A percentile compares a stretch with the other conserved stretches of the same genome.
These are phyloP conservation scores for Wickerhamiella brachini DNA, from an alignment of 805 yeast genomes.

Conservation along the genomic window DNA sequence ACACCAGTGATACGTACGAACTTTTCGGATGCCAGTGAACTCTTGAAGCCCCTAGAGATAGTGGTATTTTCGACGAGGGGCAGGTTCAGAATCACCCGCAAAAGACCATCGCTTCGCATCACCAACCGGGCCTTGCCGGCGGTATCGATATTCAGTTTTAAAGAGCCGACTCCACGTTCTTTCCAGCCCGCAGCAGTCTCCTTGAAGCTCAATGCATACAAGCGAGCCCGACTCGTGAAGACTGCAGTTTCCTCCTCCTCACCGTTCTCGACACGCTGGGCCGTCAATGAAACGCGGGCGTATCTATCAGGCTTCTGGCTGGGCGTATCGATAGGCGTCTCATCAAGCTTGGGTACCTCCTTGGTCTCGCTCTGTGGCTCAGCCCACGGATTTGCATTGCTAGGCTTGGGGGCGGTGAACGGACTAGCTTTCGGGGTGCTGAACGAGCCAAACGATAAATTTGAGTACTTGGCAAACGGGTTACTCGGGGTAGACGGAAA, in stretches of 20 bases:
- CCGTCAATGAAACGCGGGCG: slow-evolving; percentile 24
- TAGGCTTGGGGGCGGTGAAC: background rate
- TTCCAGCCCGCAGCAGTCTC: slow-evolving; percentile 76
- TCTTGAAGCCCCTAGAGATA: slow-evolving; percentile 66
- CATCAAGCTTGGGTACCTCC: slow-evolving; percentile 5
- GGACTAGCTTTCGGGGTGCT: background rate
- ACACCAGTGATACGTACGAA: slow-evolving; percentile 63
- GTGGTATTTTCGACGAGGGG: slow-evolving; percentile 51
- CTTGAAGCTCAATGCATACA: slow-evolving; percentile 59
- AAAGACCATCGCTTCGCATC: slow-evolving; percentile 81
- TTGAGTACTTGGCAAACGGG: background rate
- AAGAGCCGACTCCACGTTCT: slow-evolving; percentile 79
- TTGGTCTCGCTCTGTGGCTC: slow-evolving; percentile 17
- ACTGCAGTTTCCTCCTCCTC: slow-evolving; percentile 73
- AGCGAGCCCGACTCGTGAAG: slow-evolving; percentile 59
- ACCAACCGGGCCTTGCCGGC: slow-evolving; percentile 47
- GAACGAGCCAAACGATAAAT: slow-evolving; percentile 6
- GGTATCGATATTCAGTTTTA: slow-evolving; percentile 52
- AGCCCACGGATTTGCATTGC: slow-evolving; percentile 39
- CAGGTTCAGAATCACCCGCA: slow-evolving; percentile 68
- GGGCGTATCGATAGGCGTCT: slow-evolving; percentile 18
- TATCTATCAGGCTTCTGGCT: slow-evolving; percentile 21
- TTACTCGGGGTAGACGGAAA: background rate
- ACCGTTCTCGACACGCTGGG: slow-evolving; percentile 52
- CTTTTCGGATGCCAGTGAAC: slow-evolving; percentile 73